Conservation (phyloP, 2,329 filamentous ascomycete genomes). For the Hypoxylon sp. region DNA sequence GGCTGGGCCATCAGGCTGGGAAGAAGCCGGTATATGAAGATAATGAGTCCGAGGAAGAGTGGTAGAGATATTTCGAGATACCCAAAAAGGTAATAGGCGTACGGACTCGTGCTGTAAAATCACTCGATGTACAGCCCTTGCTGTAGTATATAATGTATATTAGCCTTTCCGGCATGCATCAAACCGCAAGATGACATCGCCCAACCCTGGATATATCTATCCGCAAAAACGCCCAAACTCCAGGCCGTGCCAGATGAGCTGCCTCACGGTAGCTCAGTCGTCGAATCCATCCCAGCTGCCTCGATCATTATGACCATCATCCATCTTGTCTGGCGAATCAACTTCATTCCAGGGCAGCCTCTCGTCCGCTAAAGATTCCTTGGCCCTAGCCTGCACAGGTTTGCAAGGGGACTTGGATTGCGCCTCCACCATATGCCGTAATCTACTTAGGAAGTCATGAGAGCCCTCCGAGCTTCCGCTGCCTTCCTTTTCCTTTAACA, state of each 20-base stretch:
- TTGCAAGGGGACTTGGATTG: slow-evolving; percentile 76
- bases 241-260: slow-evolving; percentile 4
- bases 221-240: slow-evolving; percentile 34
- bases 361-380: slow-evolving; percentile 80
- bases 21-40: slow-evolving; percentile 51
- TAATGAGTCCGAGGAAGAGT: slow-evolving; percentile 13
- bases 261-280: slow-evolving; percentile 61
- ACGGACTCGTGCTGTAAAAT: slow-evolving; percentile 12
- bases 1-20: slow-evolving; percentile 68
- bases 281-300: slow-evolving; percentile 79
- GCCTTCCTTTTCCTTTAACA: slow-evolving; percentile 60
- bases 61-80: slow-evolving; percentile 29
- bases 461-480: slow-evolving; percentile 53
- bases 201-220: slow-evolving; percentile 30
- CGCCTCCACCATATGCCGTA: slow-evolving; percentile 70
- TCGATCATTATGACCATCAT: slow-evolving; percentile 60
- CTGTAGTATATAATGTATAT: slow-evolving; percentile 6
- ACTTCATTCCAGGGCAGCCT: slow-evolving; percentile 75
- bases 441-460: slow-evolving; percentile 65
- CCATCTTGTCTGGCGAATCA: slow-evolving; percentile 52
- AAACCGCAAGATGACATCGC: not conserved
- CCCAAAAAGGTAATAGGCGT: slow-evolving; percentile 26
- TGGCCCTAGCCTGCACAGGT: slow-evolving; percentile 77
- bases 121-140: slow-evolving; percentile 3
- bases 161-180: slow-evolving; percentile 5